A percentile compares a stretch with the other conserved stretches of the same genome.
phyloP scores from a whole-genome alignment of 495 filamentous ascomycete species.

The Haplographium delicatum region DNA sequence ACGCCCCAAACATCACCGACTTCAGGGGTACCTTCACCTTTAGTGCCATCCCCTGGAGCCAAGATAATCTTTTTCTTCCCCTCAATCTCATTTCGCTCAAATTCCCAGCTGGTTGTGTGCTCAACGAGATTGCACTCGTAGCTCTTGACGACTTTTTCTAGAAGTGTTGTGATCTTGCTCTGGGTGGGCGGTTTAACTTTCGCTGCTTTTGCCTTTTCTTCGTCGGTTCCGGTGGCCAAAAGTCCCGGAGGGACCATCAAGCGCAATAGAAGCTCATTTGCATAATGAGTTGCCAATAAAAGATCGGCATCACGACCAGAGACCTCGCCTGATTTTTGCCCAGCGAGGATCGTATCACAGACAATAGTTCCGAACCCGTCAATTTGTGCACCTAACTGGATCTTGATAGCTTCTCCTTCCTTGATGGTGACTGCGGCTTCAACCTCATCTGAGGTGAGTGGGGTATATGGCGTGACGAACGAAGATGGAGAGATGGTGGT shows the following conservation, averaged over 20 bases:
- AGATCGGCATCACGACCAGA: constrained; percentile 77
- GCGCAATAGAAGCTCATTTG: constrained; percentile 88
- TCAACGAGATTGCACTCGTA: constrained; percentile 94
- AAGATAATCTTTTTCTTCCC: constrained; percentile 97
- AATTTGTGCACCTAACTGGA: constrained; percentile 96
- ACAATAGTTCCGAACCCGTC: constrained; percentile 96
- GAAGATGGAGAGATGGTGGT: constrained; percentile 93
- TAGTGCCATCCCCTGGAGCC: constrained; percentile 75
- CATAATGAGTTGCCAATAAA: constrained; percentile 85
- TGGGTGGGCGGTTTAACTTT: constrained; percentile 75
- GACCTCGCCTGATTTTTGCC: constrained; percentile 51
- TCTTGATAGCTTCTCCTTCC: constrained; percentile 82
- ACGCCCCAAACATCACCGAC: constrained; percentile 97
- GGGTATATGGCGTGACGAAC: constrained; percentile 95
- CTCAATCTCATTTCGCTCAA: constrained; percentile 96
- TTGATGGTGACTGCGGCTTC: constrained; percentile 77
- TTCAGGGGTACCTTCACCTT: constrained; percentile 86
- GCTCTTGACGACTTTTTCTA: constrained; percentile 86
- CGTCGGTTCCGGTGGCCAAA: constrained; percentile 74
- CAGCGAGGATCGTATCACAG: constrained; percentile 80
- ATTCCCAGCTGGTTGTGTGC: constrained; percentile 94
- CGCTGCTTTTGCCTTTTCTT: constrained; percentile 90
- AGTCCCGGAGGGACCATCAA: constrained; percentile 87
- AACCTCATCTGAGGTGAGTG: constrained; percentile 74
- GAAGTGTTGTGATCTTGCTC: constrained; percentile 71